Percentiles rank a stretch among this genome's conserved stretches.
Conservation (phyloP, 2,329 filamentous ascomycete genomes). For the Nigrospora sphaerica region DNA sequence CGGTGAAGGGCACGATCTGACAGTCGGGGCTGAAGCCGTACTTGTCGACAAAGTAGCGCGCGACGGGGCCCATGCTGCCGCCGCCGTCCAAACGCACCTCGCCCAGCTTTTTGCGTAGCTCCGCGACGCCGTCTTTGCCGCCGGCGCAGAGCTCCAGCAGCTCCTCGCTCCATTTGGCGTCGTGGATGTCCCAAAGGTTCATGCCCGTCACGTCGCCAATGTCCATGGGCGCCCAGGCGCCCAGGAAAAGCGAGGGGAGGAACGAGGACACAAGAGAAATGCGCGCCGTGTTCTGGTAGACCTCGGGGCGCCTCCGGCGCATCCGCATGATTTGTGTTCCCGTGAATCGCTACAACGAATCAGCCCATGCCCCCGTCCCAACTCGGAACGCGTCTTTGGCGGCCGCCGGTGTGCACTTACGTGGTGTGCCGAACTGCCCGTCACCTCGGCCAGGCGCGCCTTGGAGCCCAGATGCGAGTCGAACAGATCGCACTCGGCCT, state of each 20-base stretch:
- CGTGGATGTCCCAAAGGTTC: constrained; percentile 88
- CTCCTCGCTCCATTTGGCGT: constrained; percentile 64
- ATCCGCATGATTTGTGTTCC: constrained; percentile 95
- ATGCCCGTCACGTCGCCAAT: constrained; percentile 93
- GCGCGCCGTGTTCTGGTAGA: constrained; percentile 72
- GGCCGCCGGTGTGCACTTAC: constrained; percentile 41
- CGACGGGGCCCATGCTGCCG: constrained; percentile 66
- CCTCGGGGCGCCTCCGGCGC: constrained; percentile 68
- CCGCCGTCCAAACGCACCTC: constrained; percentile 75
- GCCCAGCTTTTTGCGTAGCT: constrained; percentile 73
- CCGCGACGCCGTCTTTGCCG: constrained; percentile 45
- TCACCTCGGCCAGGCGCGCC: constrained; percentile 66
- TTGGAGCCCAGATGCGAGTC: constrained; percentile 63
- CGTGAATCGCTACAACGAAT: constrained; percentile 67
- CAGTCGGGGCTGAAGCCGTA: constrained; percentile 75
- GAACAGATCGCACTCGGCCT: constrained; percentile 84
- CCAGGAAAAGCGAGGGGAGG: constrained; percentile 83
- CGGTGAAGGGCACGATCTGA: constrained; percentile 78
- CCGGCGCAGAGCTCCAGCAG: constrained; percentile 73
- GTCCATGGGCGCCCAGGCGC: constrained; percentile 79
- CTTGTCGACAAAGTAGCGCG: constrained; percentile 68
- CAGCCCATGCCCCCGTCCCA: background rate
- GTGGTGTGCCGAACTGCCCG: constrained; percentile 92
- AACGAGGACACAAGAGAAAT: constrained; percentile 96
- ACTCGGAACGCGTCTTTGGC: background rate